Conservation (phyloP, 305 asterid genomes). For the Ilex paraguariensis region DNA sequence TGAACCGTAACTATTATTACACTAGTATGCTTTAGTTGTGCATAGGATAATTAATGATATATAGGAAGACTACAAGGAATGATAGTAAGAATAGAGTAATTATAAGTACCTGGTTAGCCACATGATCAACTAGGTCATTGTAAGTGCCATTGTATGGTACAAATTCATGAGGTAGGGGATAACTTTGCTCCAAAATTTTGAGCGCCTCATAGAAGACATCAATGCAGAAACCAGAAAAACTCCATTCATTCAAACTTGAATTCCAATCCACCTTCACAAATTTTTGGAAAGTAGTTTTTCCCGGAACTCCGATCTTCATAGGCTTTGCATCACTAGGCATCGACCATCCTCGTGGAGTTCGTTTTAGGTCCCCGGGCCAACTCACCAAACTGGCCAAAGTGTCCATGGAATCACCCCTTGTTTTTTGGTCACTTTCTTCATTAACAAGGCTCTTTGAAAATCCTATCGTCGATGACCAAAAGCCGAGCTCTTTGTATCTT, state of each 20-base stretch:
- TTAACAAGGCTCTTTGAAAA: conserved; percentile 5
- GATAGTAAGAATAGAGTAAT: not conserved
- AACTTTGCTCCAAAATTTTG: conserved; percentile 16
- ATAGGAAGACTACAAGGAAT: no score
- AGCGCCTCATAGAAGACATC: conserved; percentile 20
- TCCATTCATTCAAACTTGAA: not conserved
- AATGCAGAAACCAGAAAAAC: conserved; percentile 31
- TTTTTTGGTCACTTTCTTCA: not conserved
- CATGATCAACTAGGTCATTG: conserved; percentile 19
- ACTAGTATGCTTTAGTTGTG: not conserved
- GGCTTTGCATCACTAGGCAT: conserved; percentile 30
- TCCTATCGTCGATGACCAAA: conserved; percentile 27
- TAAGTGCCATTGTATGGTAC: conserved; percentile 20
- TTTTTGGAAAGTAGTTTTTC: conserved; percentile 6
- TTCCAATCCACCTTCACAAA: conserved; percentile 23
- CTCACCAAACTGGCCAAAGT: conserved; percentile 6
- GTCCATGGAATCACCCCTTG: conserved; percentile 9
- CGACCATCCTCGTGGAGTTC: conserved; percentile 38
- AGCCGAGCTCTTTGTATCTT: conserved; percentile 26
- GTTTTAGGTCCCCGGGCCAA: conserved; percentile 34
- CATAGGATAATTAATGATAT: not conserved
- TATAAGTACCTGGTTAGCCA: conserved; percentile 20
- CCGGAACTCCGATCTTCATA: conserved; percentile 35
- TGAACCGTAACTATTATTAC: no score
- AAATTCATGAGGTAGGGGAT: conserved; percentile 23